These are phyloP conservation scores for Rosa hybrid DNA, from an alignment of 331 rosid species.

Conservation along the genomic window DNA sequence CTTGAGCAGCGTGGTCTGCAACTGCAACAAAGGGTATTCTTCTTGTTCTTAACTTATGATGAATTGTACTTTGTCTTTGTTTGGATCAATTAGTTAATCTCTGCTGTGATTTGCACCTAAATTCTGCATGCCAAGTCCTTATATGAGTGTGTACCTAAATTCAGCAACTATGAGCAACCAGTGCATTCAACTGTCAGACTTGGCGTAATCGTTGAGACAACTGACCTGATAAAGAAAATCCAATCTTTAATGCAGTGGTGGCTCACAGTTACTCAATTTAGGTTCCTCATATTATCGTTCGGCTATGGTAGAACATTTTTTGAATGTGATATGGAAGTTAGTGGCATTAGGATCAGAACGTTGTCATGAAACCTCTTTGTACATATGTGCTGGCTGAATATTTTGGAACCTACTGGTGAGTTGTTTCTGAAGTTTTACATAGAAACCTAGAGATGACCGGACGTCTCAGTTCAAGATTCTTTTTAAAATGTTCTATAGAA, in stretches of 20 bases:
- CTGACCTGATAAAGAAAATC: background rate
- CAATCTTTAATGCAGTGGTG: background rate
- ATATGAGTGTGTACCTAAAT: background rate
- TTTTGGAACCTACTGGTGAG: background rate
- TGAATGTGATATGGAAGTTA: background rate
- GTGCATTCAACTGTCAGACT: background rate
- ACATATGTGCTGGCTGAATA: background rate
- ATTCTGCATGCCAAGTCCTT: background rate
- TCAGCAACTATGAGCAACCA: background rate
- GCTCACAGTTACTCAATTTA: background rate
- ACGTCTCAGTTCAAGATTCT: background rate
- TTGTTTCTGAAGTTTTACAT: background rate
- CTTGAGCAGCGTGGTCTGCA: conserved; percentile 12
- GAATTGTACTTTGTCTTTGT: conserved; percentile 1
- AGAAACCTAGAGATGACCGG: background rate
- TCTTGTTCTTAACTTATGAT: background rate
- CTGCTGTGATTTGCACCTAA: background rate
- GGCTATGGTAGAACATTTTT: background rate
- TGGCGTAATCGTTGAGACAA: background rate
- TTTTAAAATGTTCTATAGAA: background rate
- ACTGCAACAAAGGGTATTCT: conserved; percentile 14
- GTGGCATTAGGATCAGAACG: background rate
- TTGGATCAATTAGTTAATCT: background rate
- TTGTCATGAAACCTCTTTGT: background rate
- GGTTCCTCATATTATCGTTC: background rate